phyloP scores from a whole-genome alignment of 2,329 filamentous ascomycete genomes.

The Xylariaceae sp. region DNA sequence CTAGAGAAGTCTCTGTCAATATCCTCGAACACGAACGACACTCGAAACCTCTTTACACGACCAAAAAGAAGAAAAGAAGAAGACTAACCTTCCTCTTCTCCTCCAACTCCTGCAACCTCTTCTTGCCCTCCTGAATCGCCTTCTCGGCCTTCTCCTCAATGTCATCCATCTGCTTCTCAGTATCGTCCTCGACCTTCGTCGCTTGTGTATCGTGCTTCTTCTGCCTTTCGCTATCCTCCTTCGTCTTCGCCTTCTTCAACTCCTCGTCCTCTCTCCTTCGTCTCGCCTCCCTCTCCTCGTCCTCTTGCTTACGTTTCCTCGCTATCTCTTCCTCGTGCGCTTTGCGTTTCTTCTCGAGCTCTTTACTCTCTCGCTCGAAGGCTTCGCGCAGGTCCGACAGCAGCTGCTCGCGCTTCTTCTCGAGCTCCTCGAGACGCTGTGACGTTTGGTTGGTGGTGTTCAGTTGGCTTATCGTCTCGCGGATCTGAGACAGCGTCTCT shows the following conservation, averaged over 20 bases:
- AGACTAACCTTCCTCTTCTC: constrained; percentile 30
- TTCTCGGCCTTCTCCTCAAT: constrained; percentile 31
- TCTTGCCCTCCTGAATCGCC: constrained; percentile 29
- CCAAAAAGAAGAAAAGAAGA: not conserved
- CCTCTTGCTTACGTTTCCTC: constrained; percentile 35
- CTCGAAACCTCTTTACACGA: too few relatives aligned
- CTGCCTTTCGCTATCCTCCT: constrained; percentile 31
- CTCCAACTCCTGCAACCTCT: constrained; percentile 31
- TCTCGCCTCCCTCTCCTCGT: constrained; percentile 35
- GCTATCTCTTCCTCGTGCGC: constrained; percentile 30
- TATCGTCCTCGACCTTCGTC: constrained; percentile 32
- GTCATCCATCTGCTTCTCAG: constrained; percentile 31
- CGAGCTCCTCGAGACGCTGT: constrained; percentile 35
- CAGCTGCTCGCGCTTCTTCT: constrained; percentile 32
- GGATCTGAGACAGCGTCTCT: constrained; percentile 37
- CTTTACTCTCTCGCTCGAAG: constrained; percentile 30
- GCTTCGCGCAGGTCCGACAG: constrained; percentile 29
- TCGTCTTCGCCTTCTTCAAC: constrained; percentile 21
- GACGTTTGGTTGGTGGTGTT: constrained; percentile 31
- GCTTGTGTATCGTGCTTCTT: constrained; percentile 28
- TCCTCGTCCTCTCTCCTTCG: constrained; percentile 35
- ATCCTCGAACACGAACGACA: too few relatives aligned
- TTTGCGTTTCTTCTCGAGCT: constrained; percentile 27
- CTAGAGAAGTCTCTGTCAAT: constrained; percentile 19
- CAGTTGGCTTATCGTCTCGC: constrained; percentile 32